A percentile compares a stretch with the other conserved stretches of the same genome.
Conservation (phyloP, 371 early-diverging fungal genomes). For the Rhizopus arrhizus region DNA sequence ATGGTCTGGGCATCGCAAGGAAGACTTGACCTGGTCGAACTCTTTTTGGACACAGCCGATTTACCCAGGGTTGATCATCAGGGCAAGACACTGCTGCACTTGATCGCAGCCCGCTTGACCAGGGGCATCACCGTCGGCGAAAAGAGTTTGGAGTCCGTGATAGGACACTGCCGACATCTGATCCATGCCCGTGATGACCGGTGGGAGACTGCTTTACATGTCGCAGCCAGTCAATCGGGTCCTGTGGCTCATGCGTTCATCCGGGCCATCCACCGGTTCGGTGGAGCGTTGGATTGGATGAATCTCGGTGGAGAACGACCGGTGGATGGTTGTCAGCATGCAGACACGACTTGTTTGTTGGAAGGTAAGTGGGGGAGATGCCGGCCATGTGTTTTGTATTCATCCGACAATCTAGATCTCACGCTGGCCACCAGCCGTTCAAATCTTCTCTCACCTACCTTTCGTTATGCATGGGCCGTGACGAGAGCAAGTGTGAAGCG, state of each 20-base stretch:
- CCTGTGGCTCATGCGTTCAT: constrained; percentile 4
- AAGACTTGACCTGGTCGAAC: constrained; percentile 35
- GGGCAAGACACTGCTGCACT: constrained; percentile 31
- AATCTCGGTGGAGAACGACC: constrained; percentile 42
- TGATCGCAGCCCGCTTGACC: constrained; percentile 14
- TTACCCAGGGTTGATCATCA: constrained; percentile 17
- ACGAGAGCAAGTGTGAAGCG: constrained; percentile 38
- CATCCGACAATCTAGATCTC: not conserved
- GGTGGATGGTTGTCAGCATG: constrained; percentile 39
- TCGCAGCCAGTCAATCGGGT: not conserved
- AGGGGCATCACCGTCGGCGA: constrained; percentile 12
- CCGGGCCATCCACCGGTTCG: constrained; percentile 12
- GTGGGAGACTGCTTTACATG: constrained; percentile 11
- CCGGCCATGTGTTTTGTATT: not conserved
- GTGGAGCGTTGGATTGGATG: constrained; percentile 4
- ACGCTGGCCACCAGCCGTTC: not conserved
- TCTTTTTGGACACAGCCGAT: constrained; percentile 18
- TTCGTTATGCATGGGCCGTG: constrained; percentile 25
- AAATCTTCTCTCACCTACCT: not conserved
- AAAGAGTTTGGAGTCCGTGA: constrained; percentile 13
- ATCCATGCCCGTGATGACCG: constrained; percentile 25
- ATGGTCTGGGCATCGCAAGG: constrained; percentile 52
- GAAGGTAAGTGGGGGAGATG: constrained; percentile 33
- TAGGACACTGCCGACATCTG: constrained; percentile 7
- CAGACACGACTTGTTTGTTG: constrained; percentile 28